Percentiles rank a stretch among this genome's conserved stretches.
Conservation (phyloP, 2,329 filamentous ascomycete genomes). For the Colletotrichum ledebouriae region DNA sequence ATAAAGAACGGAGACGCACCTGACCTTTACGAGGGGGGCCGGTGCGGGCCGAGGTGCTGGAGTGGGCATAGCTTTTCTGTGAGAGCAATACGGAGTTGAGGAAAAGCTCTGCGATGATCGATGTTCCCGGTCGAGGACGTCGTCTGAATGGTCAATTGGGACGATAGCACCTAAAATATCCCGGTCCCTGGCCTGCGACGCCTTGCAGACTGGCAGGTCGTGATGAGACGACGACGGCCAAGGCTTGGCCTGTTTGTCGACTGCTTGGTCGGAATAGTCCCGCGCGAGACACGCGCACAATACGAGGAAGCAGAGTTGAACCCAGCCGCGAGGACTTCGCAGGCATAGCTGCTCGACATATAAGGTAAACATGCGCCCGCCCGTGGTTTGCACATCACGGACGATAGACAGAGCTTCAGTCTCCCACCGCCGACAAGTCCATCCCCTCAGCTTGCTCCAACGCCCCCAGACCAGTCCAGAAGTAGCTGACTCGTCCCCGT, state of each 20-base stretch:
- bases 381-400: neutral
- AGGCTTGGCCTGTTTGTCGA: slow-evolving; percentile 21
- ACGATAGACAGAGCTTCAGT: slow-evolving; percentile 32
- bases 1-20: neutral
- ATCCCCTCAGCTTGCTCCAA: neutral
- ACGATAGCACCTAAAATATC: slow-evolving; percentile 12
- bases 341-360: slow-evolving; percentile 9
- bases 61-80: slow-evolving; percentile 32
- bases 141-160: slow-evolving; percentile 2
- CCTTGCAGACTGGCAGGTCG: slow-evolving; percentile 19
- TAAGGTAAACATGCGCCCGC: slow-evolving; percentile 20
- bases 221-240: slow-evolving; percentile 19
- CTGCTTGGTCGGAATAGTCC: neutral
- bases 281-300: neutral
- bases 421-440: slow-evolving; percentile 19
- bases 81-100: neutral
- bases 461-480: slow-evolving; percentile 1
- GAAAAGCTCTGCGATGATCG: neutral
- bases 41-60: slow-evolving; percentile 35
- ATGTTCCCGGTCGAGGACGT: neutral
- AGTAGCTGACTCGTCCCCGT: slow-evolving; percentile 13
- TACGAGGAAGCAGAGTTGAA: neutral
- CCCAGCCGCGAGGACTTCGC: neutral
- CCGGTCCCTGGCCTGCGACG: slow-evolving; percentile 20
- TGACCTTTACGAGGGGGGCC: slow-evolving; percentile 2